Conservation (phyloP, 1,139 yeast genomes). For the Sugiyamaella xylanicola region DNA sequence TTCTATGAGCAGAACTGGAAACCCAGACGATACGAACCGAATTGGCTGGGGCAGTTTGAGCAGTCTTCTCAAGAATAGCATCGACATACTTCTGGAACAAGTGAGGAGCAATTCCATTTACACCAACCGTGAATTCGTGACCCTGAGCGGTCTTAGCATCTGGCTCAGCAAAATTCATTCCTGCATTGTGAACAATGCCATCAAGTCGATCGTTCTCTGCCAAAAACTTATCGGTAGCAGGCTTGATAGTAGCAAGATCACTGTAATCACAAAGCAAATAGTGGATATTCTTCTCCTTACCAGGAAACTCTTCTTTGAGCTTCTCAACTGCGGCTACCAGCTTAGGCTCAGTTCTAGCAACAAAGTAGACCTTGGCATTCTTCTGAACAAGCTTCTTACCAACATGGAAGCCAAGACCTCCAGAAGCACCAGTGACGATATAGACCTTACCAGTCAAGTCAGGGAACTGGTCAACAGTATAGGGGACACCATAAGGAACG, state of each 20-base stretch:
- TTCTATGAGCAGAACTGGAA: slow-evolving; percentile 47
- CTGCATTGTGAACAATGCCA: slow-evolving; percentile 55
- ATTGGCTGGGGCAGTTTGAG: slow-evolving; percentile 30
- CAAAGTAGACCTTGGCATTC: slow-evolving; percentile 38
- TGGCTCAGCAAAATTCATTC: slow-evolving; percentile 51
- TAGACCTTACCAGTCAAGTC: slow-evolving; percentile 46
- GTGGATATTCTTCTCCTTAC: slow-evolving; percentile 26
- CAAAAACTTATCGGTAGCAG: slow-evolving; percentile 45
- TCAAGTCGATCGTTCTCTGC: slow-evolving; percentile 42
- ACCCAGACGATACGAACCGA: slow-evolving; percentile 51
- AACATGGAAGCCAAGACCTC: slow-evolving; percentile 38
- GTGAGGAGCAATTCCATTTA: slow-evolving; percentile 54
- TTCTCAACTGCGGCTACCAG: slow-evolving; percentile 26
- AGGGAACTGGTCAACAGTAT: slow-evolving; percentile 47
- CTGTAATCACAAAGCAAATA: slow-evolving; percentile 44
- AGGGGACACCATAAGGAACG: slow-evolving; percentile 33
- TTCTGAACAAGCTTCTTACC: slow-evolving; percentile 30
- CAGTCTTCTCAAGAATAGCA: slow-evolving; percentile 47
- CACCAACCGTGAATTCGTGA: slow-evolving; percentile 52
- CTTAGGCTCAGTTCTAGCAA: slow-evolving; percentile 33
- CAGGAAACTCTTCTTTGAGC: slow-evolving; percentile 27
- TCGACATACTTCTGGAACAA: slow-evolving; percentile 50
- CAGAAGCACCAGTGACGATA: slow-evolving; percentile 41
- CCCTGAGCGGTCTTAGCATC: slow-evolving; percentile 48
- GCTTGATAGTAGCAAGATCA: slow-evolving; percentile 49